Conservation (phyloP, 257 asterid species). For the Anisodus tanguticus region DNA sequence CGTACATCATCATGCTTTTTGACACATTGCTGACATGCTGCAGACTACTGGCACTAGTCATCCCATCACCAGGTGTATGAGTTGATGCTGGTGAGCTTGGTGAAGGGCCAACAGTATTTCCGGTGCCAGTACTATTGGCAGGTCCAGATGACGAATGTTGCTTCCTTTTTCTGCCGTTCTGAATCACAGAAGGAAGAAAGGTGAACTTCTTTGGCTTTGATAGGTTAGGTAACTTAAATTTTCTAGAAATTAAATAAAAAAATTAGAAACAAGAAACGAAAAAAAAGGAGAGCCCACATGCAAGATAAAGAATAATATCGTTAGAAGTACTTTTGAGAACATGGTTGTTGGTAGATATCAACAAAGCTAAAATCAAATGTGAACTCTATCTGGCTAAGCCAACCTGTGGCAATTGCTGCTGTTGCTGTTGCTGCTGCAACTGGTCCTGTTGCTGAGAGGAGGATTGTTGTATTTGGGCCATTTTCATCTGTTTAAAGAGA, state of each 20-base stretch:
- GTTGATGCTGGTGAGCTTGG: slow-evolving; percentile 92
- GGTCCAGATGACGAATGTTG: slow-evolving; percentile 95
- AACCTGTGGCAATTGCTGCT: slow-evolving; percentile 55
- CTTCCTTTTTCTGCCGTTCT: slow-evolving; percentile 89
- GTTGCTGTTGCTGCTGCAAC: slow-evolving; percentile 24
- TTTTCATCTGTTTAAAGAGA: slow-evolving; percentile 48
- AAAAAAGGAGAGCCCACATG: background rate
- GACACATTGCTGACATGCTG: slow-evolving; percentile 75
- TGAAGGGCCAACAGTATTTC: slow-evolving; percentile 76
- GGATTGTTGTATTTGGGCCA: slow-evolving; percentile 59
- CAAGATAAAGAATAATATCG: background rate
- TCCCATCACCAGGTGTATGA: slow-evolving; percentile 95
- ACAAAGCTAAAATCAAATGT: background rate
- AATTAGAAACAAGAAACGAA: background rate
- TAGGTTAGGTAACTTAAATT: background rate
- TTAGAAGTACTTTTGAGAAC: background rate
- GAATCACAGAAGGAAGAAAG: slow-evolving; percentile 35
- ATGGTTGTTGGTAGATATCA: slow-evolving; percentile 5
- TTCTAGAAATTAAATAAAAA: background rate
- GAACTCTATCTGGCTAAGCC: slow-evolving; percentile 1
- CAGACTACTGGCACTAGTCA: slow-evolving; percentile 75
- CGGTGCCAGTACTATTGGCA: slow-evolving; percentile 83
- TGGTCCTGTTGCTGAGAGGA: slow-evolving; percentile 52
- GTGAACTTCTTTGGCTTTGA: background rate
- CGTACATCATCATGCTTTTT: slow-evolving; percentile 79